These are phyloP conservation scores for Fusarium sp. DNA, from an alignment of 2,329 filamentous ascomycete genomes.

Conservation along the genomic window DNA sequence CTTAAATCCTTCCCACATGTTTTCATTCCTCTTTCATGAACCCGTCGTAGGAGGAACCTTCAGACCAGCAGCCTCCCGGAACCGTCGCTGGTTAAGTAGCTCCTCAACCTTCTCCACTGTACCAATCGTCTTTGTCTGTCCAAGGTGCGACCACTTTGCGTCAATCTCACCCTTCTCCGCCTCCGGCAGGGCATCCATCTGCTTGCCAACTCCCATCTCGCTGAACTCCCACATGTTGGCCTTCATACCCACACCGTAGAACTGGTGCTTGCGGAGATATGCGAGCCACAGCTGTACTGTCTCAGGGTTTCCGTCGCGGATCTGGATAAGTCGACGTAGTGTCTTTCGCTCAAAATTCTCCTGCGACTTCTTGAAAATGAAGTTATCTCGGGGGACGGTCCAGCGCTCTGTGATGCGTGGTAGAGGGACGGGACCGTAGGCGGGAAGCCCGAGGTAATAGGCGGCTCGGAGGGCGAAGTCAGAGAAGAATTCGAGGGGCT, in stretches of 20 bases:
- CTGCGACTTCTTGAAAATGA: slow-evolving; percentile 97
- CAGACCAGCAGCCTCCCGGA: slow-evolving; percentile 52
- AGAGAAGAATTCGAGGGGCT: slow-evolving; percentile 92
- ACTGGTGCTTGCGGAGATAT: slow-evolving; percentile 90
- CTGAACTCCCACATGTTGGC: slow-evolving; percentile 95
- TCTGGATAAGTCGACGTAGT: slow-evolving; percentile 85
- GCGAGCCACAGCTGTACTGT: slow-evolving; percentile 92
- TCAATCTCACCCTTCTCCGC: slow-evolving; percentile 52
- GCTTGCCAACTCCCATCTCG: slow-evolving; percentile 63
- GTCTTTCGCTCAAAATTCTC: slow-evolving; percentile 98
- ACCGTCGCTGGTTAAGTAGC: slow-evolving; percentile 64
- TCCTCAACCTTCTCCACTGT: slow-evolving; percentile 68
- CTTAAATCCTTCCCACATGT: background rate
- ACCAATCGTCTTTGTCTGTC: slow-evolving; percentile 61
- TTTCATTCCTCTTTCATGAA: slow-evolving; percentile 7
- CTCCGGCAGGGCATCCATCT: slow-evolving; percentile 40
- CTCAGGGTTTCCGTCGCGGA: slow-evolving; percentile 90
- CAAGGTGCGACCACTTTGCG: slow-evolving; percentile 66
- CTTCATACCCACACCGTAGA: slow-evolving; percentile 98
- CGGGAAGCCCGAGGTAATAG: slow-evolving; percentile 90
- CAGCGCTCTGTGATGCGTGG: slow-evolving; percentile 90
- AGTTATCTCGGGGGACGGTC: slow-evolving; percentile 90
- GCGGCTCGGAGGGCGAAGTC: slow-evolving; percentile 95
- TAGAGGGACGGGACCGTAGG: slow-evolving; percentile 85
- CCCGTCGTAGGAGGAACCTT: slow-evolving; percentile 39